These are phyloP conservation scores for Verticillium zaregamsianum DNA, from an alignment of 2,329 filamentous ascomycete genomes.

Conservation along the genomic window DNA sequence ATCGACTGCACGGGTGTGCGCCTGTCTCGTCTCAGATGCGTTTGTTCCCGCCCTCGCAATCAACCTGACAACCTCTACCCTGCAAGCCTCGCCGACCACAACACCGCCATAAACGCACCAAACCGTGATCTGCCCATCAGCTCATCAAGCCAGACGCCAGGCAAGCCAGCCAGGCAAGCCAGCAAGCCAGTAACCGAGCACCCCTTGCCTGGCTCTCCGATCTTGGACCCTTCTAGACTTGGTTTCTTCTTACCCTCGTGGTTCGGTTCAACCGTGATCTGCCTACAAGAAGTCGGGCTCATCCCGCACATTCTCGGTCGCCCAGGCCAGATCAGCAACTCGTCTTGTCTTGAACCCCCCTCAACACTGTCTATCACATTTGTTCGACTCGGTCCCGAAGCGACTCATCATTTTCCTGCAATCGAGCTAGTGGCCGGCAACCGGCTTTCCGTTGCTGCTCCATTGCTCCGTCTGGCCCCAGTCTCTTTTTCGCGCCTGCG, in stretches of 20 bases:
- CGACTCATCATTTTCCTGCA: no score
- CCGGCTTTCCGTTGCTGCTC: neutral
- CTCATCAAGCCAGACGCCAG: neutral
- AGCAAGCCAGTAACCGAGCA: neutral
- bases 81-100: neutral
- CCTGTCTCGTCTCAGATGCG: neutral
- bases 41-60: neutral
- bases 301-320: neutral
- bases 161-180: no score
- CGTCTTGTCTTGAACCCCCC: neutral
- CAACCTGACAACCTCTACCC: neutral
- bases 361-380: no score
- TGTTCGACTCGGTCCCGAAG: no score
- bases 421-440: neutral
- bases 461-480: neutral
- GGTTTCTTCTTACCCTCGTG: neutral
- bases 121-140: neutral
- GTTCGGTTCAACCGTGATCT: neutral
- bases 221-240: neutral
- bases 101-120: neutral
- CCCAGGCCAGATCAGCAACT: neutral
- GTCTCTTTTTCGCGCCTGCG: neutral
- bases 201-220: no score
- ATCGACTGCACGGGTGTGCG: neutral
- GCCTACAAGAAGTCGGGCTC: neutral